These are phyloP conservation scores for Picochlorum costavermella DNA, from an alignment of 139 green algal genomes.

Conservation along the genomic window DNA sequence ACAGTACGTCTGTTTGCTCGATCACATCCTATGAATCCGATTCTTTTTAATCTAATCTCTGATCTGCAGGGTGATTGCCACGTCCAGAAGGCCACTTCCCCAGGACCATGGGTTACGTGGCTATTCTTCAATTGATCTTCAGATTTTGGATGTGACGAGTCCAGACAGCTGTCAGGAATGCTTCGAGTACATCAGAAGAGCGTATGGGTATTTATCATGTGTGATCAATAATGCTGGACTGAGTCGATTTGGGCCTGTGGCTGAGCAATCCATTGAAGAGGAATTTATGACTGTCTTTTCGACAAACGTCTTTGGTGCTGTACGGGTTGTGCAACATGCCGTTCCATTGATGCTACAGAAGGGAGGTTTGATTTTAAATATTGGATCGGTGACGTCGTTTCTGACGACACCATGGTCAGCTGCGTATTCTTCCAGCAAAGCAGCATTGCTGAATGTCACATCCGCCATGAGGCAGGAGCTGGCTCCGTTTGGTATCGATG, in stretches of 20 bases:
- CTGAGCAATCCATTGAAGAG: constrained; percentile 26
- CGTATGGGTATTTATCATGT: constrained; percentile 27
- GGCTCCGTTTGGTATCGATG: constrained; percentile 29
- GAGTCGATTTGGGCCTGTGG: constrained; percentile 29
- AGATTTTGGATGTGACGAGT: constrained; percentile 32
- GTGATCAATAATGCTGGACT: constrained; percentile 37
- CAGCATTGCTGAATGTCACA: constrained; percentile 32
- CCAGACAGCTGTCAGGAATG: constrained; percentile 19
- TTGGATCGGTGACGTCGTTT: constrained; percentile 20
- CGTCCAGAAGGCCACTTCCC: constrained; percentile 18
- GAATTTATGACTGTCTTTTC: constrained; percentile 27
- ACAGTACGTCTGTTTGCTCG: too few relatives aligned
- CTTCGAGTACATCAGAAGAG: constrained; percentile 13
- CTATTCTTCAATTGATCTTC: constrained; percentile 5
- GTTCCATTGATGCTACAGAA: constrained; percentile 28
- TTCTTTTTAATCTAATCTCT: not conserved
- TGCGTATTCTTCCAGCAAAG: constrained; percentile 34
- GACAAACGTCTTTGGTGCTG: constrained; percentile 33
- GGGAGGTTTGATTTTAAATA: constrained; percentile 34
- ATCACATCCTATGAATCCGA: too few relatives aligned
- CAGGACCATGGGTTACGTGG: constrained; percentile 20
- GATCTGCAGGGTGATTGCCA: constrained; percentile 14
- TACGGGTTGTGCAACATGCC: constrained; percentile 29
- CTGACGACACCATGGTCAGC: constrained; percentile 35
- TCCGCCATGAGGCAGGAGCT: constrained; percentile 42